Percentiles rank a stretch among this genome's conserved stretches.
Conservation (phyloP, 192 early-diverging fungal species). For the Chytriomyces sp. region DNA sequence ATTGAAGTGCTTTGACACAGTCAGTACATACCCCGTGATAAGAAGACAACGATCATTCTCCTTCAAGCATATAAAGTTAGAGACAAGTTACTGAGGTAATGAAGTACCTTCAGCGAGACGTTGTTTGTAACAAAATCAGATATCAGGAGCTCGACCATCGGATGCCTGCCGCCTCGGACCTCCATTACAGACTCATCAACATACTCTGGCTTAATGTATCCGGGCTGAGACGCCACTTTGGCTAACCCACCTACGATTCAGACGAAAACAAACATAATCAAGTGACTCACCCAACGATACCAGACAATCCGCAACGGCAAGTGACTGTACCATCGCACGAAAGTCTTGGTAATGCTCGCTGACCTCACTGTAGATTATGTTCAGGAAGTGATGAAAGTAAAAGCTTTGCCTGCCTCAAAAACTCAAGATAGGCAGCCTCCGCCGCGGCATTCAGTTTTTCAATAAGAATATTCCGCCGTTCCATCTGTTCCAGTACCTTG, state of each 20-base stretch:
- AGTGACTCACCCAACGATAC: slow-evolving; percentile 56
- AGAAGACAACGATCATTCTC: slow-evolving; percentile 32
- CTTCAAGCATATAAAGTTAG: neutral
- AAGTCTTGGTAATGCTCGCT: slow-evolving; percentile 60
- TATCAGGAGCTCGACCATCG: slow-evolving; percentile 65
- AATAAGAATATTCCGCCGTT: slow-evolving; percentile 55
- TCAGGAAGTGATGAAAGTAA: neutral
- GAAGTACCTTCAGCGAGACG: slow-evolving; percentile 41
- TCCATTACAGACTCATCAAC: slow-evolving; percentile 51
- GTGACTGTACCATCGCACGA: slow-evolving; percentile 53
- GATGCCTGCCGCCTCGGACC: slow-evolving; percentile 65
- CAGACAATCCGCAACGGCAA: slow-evolving; percentile 69
- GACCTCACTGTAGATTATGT: slow-evolving; percentile 44
- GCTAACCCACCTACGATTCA: slow-evolving; percentile 33
- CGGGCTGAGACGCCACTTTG: slow-evolving; percentile 58
- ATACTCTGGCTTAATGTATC: slow-evolving; percentile 67
- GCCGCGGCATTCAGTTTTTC: slow-evolving; percentile 60
- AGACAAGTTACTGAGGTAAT: neutral
- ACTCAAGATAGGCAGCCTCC: slow-evolving; percentile 58
- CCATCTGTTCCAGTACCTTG: slow-evolving; percentile 53
- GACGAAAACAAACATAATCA: neutral
- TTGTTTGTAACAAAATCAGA: slow-evolving; percentile 66
- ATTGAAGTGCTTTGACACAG: neutral
- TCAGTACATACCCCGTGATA: slow-evolving; percentile 15
- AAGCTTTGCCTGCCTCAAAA: slow-evolving; percentile 36